Evolutionary conservation across 192 early-diverging fungal species (phyloP), one percentile per base, ranked within the genome.

Genomic region (Coemansia sp.): DNA sequence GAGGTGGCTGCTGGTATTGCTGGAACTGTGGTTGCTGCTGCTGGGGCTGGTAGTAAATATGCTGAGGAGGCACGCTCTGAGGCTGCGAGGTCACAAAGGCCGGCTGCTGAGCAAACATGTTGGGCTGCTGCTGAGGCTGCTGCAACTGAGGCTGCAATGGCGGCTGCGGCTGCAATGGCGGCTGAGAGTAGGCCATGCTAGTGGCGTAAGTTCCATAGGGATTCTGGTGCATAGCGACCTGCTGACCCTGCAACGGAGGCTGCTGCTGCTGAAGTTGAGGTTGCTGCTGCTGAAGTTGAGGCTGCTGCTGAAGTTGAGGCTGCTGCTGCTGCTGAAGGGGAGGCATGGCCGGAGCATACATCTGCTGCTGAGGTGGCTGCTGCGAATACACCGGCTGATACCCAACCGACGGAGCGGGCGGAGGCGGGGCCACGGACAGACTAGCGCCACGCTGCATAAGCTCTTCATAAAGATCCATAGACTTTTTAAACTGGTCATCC

Each of bases 401-500:
- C 24, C 46, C 46, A 81, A 35, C 36, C 40, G 42, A 15, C 15
- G 54, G 40, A 53, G 41, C 32, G 49, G 73, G 11, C 32, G 5
- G 31, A 20, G 54, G 6, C 5, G 27, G 14, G 38, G 51, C 32
- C 32, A 35, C 42, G 15, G 66, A 25, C 74, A 66, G 53, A 3
- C 27, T 40, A 59, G 47, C 60, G 46, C 59, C 71, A 8, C 69
- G 47, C 46, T 78, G 61, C 81, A 83, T 74, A 56, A 83, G 66
- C 42, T 76, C 76, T 22, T 83, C 76, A 22, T 83, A 83, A 49
- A 76, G 22, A 19, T 51, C 25, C 62, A 78, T 78, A 12, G 71
- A 69, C 60, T 75, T 73, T 56, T 67, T 62, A 19, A 78, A 67
- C 76, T 78, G 68, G 17, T 14, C 32, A 39, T 83, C 73, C 3